Base-by-base conservation (phyloP, 176 grass and related monocot species). In the Panicum miliaceum region DNA sequence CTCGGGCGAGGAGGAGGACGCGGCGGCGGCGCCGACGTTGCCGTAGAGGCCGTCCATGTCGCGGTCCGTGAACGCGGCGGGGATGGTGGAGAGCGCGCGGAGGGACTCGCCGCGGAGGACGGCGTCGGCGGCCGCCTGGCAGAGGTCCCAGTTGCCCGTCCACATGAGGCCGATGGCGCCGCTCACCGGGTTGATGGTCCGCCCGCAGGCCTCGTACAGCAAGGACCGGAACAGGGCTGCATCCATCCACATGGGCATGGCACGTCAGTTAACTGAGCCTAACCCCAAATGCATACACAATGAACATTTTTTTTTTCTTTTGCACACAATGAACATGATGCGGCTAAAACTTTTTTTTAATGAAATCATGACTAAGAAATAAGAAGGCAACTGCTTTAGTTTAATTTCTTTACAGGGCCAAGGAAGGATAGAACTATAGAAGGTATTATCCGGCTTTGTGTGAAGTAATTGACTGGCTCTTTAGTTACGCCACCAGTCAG, bases 61-160 rank as follows among this genome's bases (percentile, higher is more conserved):
- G 46, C 36, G 25, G 18, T 93, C 87, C 13, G 80, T 80, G 71
- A 87, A 89, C 22, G 83, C 41, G 47, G 76, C 82, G 4, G 75
- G 87, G 68, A 82, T 16, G 38, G 90, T 41, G 60, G 86, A 83
- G 70, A 90, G 68, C 32, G 87, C 73, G 13, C 60, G 87, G 27
- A 98, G 75, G 8, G 87, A 80, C 6, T 92, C 80, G 67, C 96
- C 91, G 26, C 82, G 73, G 51, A 98, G 90, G 38, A 98, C 85
- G 40, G 91, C 80, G 5, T 85, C 83, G 45, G 90, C 96, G 25
- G 93, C 93, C 13, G 83, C 87, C 90, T 95, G 91, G 83, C 93
- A 99, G 26, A 96, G 72, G 81, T 96, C 85, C 96, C 96, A 99
- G 74, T 93, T 90, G 37, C 93, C 88, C 3, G 81, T 87, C 91